phyloP scores from a whole-genome alignment of 768 basidiomycete genomes.

The Holtermannia corniformis region DNA sequence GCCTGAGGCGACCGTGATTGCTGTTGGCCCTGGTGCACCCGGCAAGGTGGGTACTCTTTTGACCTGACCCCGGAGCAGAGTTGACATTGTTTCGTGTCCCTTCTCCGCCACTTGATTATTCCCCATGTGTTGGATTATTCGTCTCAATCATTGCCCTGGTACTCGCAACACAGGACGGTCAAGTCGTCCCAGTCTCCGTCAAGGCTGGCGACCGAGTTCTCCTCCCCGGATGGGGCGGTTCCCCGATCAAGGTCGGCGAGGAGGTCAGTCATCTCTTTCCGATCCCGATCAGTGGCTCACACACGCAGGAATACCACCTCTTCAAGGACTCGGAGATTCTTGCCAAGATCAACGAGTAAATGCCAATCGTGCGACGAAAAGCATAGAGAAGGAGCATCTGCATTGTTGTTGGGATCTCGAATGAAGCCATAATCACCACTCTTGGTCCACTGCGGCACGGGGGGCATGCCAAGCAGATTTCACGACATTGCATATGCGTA shows the following conservation, averaged over 20 bases:
- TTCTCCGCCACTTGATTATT: not conserved
- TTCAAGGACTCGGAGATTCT: constrained; percentile 94
- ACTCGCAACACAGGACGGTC: constrained; percentile 48
- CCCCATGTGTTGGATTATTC: not conserved
- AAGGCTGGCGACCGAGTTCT: constrained; percentile 86
- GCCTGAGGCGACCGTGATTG: constrained; percentile 95
- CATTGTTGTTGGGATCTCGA: not conserved
- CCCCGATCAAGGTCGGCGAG: constrained; percentile 89
- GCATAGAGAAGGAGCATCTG: not conserved
- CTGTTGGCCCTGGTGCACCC: constrained; percentile 87
- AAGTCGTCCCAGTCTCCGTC: constrained; percentile 62
- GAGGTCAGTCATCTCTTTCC: constrained; percentile 54
- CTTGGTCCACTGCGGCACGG: no score
- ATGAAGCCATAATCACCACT: no score
- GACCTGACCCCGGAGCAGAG: not conserved
- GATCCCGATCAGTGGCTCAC: not conserved
- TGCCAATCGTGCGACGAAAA: no score
- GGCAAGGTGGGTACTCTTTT: constrained; percentile 48
- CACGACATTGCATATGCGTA: not conserved
- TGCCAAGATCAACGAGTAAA: constrained; percentile 85
- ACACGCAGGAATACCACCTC: constrained; percentile 73
- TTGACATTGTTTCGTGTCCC: not conserved
- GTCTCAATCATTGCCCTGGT: not conserved
- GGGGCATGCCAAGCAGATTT: no score
- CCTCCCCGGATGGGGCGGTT: constrained; percentile 94